These are phyloP conservation scores for Podosphaera aphanis DNA, from an alignment of 2,329 filamentous ascomycete species.

Conservation along the genomic window DNA sequence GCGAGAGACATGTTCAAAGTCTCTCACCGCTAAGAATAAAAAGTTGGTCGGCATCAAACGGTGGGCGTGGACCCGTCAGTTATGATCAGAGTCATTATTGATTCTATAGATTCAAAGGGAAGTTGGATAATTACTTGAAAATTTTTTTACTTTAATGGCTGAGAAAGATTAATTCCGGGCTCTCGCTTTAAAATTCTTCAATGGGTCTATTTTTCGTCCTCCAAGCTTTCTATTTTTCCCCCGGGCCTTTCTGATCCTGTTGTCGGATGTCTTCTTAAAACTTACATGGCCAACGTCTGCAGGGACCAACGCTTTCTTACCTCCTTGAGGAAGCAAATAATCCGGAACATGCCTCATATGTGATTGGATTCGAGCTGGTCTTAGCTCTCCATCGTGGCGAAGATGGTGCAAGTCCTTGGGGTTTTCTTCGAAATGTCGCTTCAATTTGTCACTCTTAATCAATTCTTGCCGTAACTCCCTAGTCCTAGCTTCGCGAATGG, in stretches of 20 bases:
- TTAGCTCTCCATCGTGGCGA: constrained; percentile 70
- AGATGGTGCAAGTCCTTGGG: constrained; percentile 70
- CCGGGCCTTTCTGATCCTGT: constrained; percentile 20
- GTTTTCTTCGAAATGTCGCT: constrained; percentile 92
- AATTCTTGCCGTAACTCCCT: constrained; percentile 75
- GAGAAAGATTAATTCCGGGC: background rate
- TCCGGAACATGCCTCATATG: constrained; percentile 90
- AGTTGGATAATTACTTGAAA: background rate
- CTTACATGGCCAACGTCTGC: constrained; percentile 58
- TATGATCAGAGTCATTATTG: too few species aligned
- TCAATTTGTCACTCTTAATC: constrained; percentile 80
- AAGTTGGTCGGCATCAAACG: too few species aligned
- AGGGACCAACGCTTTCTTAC: constrained; percentile 40
- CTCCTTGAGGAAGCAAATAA: constrained; percentile 61
- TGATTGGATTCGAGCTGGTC: constrained; percentile 60
- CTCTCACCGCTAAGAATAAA: too few species aligned
- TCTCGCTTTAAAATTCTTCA: constrained; percentile 52
- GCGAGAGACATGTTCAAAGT: too few species aligned
- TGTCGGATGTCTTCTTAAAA: constrained; percentile 28
- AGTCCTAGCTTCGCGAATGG: constrained; percentile 71
- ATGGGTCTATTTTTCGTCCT: constrained; percentile 43
- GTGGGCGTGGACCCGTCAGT: too few species aligned
- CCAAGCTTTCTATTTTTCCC: constrained; percentile 23
- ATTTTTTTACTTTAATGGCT: background rate
- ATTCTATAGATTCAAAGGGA: background rate